Conservation (phyloP, 2,329 filamentous ascomycete species). For the Xylariaceae sp. region DNA sequence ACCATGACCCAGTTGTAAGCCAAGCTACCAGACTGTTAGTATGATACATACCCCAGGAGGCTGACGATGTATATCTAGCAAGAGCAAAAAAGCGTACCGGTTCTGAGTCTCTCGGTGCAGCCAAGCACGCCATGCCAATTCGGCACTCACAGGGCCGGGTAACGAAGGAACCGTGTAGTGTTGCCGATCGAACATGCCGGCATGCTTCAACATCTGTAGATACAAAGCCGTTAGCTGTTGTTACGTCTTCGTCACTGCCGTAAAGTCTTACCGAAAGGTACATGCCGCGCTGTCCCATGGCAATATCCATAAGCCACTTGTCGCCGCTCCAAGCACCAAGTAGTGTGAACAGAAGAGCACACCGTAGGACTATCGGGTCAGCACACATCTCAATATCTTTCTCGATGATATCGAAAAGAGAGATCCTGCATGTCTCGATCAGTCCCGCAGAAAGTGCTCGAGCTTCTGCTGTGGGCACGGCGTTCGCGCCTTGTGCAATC, state of each 20-base stretch:
- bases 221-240: constrained; percentile 6
- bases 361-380: constrained; percentile 60
- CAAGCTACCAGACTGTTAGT: constrained; percentile 41
- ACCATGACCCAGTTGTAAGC: constrained; percentile 75
- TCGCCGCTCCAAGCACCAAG: constrained; percentile 71
- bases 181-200: constrained; percentile 59
- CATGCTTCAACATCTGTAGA: constrained; percentile 62
- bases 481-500: constrained; percentile 67
- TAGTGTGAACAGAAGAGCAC: constrained; percentile 63
- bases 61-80: background rate
- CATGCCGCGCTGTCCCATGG: constrained; percentile 70
- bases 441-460: constrained; percentile 62
- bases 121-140: constrained; percentile 60
- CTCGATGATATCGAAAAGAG: constrained; percentile 67
- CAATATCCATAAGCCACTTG: constrained; percentile 75
- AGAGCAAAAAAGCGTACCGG: constrained; percentile 41
- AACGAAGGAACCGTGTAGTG: constrained; percentile 42
- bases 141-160: constrained; percentile 40
- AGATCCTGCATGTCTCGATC: constrained; percentile 68
- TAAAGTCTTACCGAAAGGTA: constrained; percentile 55
- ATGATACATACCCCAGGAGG: background rate
- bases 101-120: constrained; percentile 60
- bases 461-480: constrained; percentile 62
- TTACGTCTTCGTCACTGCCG: background rate
- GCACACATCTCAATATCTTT: constrained; percentile 66